Percentiles rank a stretch among this genome's conserved stretches.
These are phyloP conservation scores for Pisolithus orientalis DNA, from an alignment of 768 basidiomycete genomes.

Conservation along the genomic window DNA sequence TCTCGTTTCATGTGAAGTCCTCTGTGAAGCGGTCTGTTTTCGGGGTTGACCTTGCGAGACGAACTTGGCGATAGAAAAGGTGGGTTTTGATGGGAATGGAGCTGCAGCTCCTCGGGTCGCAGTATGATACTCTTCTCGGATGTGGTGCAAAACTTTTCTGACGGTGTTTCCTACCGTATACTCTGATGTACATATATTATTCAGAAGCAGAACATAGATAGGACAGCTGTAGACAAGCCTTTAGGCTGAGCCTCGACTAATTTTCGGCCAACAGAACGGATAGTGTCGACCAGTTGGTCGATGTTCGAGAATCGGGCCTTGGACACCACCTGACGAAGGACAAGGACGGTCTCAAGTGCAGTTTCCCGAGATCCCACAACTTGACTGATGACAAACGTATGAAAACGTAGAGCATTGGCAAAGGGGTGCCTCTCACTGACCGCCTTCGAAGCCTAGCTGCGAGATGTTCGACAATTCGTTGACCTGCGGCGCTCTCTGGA, in stretches of 20 bases:
- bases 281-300: constrained; percentile 74
- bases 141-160: constrained; percentile 86
- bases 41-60: constrained; percentile 73
- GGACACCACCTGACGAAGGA: constrained; percentile 85
- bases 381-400: constrained; percentile 49
- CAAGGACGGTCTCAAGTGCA: constrained; percentile 82
- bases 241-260: constrained; percentile 92
- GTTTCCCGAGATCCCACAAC: constrained; percentile 86
- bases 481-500: constrained; percentile 32
- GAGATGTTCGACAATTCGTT: constrained; percentile 61
- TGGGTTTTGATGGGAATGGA: constrained; percentile 30
- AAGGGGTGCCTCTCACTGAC: constrained; percentile 36
- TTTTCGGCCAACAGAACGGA: constrained; percentile 72
- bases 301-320: constrained; percentile 83
- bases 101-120: constrained; percentile 49
- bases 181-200: constrained; percentile 43
- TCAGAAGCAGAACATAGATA: constrained; percentile 4
- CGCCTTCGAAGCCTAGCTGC: constrained; percentile 66
- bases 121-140: constrained; percentile 91
- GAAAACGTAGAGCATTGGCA: background rate
- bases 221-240: constrained; percentile 43
- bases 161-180: constrained; percentile 94
- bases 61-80: constrained; percentile 76
- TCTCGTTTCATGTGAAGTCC: constrained; percentile 41
- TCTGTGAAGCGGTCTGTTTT: constrained; percentile 34